A percentile compares a stretch with the other conserved stretches of the same genome.
phyloP scores from a whole-genome alignment of 495 filamentous ascomycete genomes.

The Polyplosphaeria fusca region DNA sequence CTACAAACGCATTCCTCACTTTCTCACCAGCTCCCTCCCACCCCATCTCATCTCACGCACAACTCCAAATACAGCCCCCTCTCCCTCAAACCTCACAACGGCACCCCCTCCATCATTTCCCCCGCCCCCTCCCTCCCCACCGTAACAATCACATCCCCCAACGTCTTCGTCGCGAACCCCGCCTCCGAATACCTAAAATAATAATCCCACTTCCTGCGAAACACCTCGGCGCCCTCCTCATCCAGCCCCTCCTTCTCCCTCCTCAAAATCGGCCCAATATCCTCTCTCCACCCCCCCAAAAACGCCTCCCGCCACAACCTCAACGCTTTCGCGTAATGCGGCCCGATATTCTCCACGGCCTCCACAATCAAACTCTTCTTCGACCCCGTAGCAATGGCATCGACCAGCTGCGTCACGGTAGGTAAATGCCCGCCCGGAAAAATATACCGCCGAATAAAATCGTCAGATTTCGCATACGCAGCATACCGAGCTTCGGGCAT shows the following conservation, averaged over 20 bases:
- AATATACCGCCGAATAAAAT: conserved; percentile 71
- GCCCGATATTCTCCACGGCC: conserved; percentile 63
- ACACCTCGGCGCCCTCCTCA: conserved; percentile 58
- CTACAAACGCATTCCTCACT: too few relatives aligned
- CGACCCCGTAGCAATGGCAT: conserved; percentile 56
- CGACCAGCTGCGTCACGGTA: conserved; percentile 59
- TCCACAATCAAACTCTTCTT: conserved; percentile 59
- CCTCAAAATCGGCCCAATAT: conserved; percentile 55
- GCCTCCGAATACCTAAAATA: conserved; percentile 74
- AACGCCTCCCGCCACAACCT: conserved; percentile 66
- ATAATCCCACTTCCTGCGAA: conserved; percentile 70
- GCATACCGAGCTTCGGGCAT: conserved; percentile 60
- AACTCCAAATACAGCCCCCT: too few relatives aligned
- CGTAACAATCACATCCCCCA: conserved; percentile 67
- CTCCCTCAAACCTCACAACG: conserved; percentile 50
- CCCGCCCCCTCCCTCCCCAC: conserved; percentile 63
- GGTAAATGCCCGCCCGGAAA: conserved; percentile 73
- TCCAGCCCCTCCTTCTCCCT: conserved; percentile 53
- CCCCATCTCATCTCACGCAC: too few relatives aligned
- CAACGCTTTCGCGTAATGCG: conserved; percentile 66
- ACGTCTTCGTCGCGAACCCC: conserved; percentile 64
- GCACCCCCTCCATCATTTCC: conserved; percentile 65
- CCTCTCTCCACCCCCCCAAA: conserved; percentile 54
- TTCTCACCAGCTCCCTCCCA: too few relatives aligned
- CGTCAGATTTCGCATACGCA: conserved; percentile 46